Percentiles rank a stretch among this genome's conserved stretches.
phyloP scores from a whole-genome alignment of 108 stramenopile genomes.

The Stephanodiscus triporus region DNA sequence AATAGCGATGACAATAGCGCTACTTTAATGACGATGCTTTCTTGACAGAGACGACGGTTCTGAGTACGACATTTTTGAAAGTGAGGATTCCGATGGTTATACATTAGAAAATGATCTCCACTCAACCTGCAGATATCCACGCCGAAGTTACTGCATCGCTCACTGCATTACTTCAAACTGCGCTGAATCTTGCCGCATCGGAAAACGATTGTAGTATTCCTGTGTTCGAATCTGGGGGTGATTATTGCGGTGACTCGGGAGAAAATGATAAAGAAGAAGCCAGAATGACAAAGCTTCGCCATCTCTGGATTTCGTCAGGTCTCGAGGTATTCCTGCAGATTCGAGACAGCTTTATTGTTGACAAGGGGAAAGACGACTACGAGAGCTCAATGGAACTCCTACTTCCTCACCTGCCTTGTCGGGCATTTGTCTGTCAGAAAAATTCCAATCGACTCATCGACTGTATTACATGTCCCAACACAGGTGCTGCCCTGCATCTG shows the following conservation, averaged over 20 bases:
- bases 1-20: constrained; percentile 8
- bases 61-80: constrained; percentile 1
- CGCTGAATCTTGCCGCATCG: constrained; percentile 67
- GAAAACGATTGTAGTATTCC: constrained; percentile 74
- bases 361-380: constrained; percentile 1
- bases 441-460: constrained; percentile 42
- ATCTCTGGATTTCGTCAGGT: constrained; percentile 33
- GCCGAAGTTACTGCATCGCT: constrained; percentile 30
- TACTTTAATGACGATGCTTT: not conserved
- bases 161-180: constrained; percentile 60
- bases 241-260: constrained; percentile 39
- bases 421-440: constrained; percentile 27
- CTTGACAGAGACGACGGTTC: constrained; percentile 1
- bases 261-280: constrained; percentile 2
- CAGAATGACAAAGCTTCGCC: constrained; percentile 14
- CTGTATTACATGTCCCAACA: constrained; percentile 32
- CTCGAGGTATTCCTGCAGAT: constrained; percentile 3
- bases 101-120: constrained; percentile 13
- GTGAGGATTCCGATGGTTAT: constrained; percentile 9
- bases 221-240: constrained; percentile 83
- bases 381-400: constrained; percentile 15
- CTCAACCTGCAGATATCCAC: constrained; percentile 29
- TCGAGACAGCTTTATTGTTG: not conserved
- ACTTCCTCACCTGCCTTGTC: constrained; percentile 36
- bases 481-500: constrained; percentile 40